A percentile compares a stretch with the other conserved stretches of the same genome.
Conservation (phyloP, 768 basidiomycete species). For the Pleurotus cornucopiae region DNA sequence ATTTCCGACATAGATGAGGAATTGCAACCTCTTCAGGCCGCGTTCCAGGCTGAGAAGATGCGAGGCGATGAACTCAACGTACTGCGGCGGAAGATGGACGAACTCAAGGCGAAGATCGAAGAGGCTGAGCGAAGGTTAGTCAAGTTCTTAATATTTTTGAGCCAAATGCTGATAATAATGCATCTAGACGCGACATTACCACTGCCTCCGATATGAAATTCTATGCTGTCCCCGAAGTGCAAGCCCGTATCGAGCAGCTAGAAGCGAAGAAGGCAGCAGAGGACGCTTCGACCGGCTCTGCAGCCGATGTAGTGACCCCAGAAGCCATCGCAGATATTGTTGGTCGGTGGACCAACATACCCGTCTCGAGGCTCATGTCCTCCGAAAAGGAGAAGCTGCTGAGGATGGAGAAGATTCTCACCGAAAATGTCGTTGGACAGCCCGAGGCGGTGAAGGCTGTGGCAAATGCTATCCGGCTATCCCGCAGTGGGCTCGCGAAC, state of each 20-base stretch:
- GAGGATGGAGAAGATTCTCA: constrained; percentile 80
- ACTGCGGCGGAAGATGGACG: constrained; percentile 80
- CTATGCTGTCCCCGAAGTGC: constrained; percentile 88
- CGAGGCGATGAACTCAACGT: constrained; percentile 77
- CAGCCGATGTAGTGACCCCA: constrained; percentile 70
- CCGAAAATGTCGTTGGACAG: constrained; percentile 81
- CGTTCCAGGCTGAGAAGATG: constrained; percentile 84
- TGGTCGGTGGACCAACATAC: constrained; percentile 89
- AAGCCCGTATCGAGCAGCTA: constrained; percentile 51
- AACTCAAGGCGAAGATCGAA: constrained; percentile 86
- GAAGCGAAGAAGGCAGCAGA: constrained; percentile 70
- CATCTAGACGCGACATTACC: constrained; percentile 57
- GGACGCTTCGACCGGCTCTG: constrained; percentile 52
- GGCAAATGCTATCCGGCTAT: constrained; percentile 89
- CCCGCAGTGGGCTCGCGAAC: constrained; percentile 90
- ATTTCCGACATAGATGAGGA: constrained; percentile 84
- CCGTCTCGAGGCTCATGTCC: constrained; percentile 82
- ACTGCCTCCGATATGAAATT: constrained; percentile 87
- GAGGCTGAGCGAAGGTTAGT: constrained; percentile 84
- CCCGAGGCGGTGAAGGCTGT: constrained; percentile 89
- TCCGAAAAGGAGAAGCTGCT: constrained; percentile 88
- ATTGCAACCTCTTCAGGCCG: constrained; percentile 75
- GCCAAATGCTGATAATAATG: neutral
- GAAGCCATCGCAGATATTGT: constrained; percentile 96
- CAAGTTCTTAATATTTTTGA: neutral